Evolutionary conservation across 2,329 filamentous ascomycete genomes (phyloP), one percentile per base, ranked within the genome.

Genomic region (Fusarium siculi): DNA sequence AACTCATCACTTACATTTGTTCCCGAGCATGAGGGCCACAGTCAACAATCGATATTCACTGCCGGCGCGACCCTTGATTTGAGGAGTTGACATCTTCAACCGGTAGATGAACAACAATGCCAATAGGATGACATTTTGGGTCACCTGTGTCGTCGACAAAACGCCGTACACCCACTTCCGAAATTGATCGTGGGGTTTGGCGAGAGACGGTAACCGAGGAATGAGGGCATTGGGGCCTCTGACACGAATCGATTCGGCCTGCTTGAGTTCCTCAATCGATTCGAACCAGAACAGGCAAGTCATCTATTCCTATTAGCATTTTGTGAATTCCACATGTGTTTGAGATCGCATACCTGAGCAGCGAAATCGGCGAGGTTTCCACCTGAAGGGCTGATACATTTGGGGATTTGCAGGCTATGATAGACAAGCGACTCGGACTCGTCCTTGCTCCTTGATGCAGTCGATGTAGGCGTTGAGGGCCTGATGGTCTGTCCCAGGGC

Each of bases 261-360:
- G 88, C 75, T 93, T 89, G 21, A 98, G 85, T 28, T 93, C 92
- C n/a, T 92, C 88, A 47, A 93, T 92, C 21, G 93, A 93, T 82
- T 98, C 95, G 80, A 98, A 98, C 96, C 96, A 98, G 84, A 98
- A 98, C 19, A 99, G 87, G 79, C 96, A 98, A 18, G 96, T 97
- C 82, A 98, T 93, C 93, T 97, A 78, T 44, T n/a, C 23, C 43
- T 32, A 28, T 77, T 55, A 77, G 72, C 46, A 49, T 30, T 37
- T 50, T 14, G 42, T 19, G 18, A 36, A 37, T 15, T 19, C 11
- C 37, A 25, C 7, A 21, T 18, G 23, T 18, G 15, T 37, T 37
- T 19, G 28, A 25, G 12, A 18, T 54, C n/a, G 47, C 86, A 75
- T 82, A 95, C 93, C 87, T 95, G 90, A 64, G 94, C 93, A 58